Base-by-base conservation (phyloP, 176 grass and related monocot species). In the Bonia amplexicaulis region DNA sequence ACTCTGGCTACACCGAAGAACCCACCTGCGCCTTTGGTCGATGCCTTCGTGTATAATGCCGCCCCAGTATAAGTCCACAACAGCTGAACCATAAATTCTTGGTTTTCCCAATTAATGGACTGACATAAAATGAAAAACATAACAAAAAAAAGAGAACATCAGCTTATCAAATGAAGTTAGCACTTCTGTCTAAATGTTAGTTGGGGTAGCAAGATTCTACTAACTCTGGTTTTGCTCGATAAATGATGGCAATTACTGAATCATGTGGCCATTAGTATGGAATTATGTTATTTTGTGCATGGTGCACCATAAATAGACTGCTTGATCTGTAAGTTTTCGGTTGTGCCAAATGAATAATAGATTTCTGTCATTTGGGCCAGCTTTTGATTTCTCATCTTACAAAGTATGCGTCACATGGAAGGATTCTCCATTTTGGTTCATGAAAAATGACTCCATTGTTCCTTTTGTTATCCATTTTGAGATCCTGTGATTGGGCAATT, bases 281-380 rank as follows among this genome's bases (percentile, higher is more conserved):
- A 12, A 72, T 88, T 66, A 49, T 80, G 47, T 66, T 81, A 23
- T 44, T 26, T 42, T 69, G 35, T 69, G 40, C 26, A 40, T 19
- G 2, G 14, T 61, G 40, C 53, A 11, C 39, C 42, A 22, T 23
- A 17, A 51, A 63, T 20, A 33, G 11, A 58, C 25, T 19, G 37
- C 35, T 62, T 87, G 62, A 69, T 46, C 48, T 9, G 10, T 41
- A 46, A 66, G 62, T 44, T 49, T 52, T 40, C 6, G 76, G 33
- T 57, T 41, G 17, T 65, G 31, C 70, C 19, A 58, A 69, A 74
- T 68, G 49, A 42, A 60, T 58, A 46, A 17, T 12, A 27, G 1
- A 67, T 57, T 53, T 27, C 25, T 58, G 48, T 84, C 68, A 61
- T 83, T 85, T 67, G 20, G 5, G 52, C 40, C 79, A 67, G 6